Percentiles rank a stretch among this genome's conserved stretches.
phyloP scores from a whole-genome alignment of 306 rosid genomes.

The Chamaecrista fasciculata region DNA sequence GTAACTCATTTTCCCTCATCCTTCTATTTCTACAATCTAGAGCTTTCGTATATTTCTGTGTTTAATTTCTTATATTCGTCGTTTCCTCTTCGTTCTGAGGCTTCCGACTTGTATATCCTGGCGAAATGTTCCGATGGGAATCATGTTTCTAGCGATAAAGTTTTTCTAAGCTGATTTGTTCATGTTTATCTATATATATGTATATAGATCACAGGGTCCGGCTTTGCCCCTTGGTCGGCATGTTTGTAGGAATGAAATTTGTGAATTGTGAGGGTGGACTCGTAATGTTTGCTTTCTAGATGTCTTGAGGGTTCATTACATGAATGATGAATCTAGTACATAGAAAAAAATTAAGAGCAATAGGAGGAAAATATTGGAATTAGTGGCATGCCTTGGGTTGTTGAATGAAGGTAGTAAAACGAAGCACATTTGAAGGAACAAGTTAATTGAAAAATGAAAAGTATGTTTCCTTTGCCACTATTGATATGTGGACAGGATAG shows the following conservation, averaged over 20 bases:
- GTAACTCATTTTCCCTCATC: conserved; percentile 41
- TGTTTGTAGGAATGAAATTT: conserved; percentile 2
- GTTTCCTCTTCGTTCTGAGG: neutral
- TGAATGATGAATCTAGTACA: neutral
- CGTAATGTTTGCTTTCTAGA: neutral
- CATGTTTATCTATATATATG: neutral
- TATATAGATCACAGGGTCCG: too few species aligned
- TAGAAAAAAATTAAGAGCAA: neutral
- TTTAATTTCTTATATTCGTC: neutral
- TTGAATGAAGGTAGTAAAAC: neutral
- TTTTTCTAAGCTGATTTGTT: neutral
- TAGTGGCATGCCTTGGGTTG: neutral
- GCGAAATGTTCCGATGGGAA: neutral
- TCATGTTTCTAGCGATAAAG: neutral
- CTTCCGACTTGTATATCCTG: conserved; percentile 5
- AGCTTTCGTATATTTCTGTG: neutral
- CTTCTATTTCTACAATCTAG: neutral
- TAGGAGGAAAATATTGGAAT: conserved; percentile 1
- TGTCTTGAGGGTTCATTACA: neutral
- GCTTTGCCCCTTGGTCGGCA: neutral
- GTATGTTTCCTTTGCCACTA: neutral
- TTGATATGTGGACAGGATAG: conserved; percentile 13
- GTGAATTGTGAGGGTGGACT: neutral
- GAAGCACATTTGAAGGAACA: neutral
- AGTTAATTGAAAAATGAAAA: neutral